phyloP scores from a whole-genome alignment of 202 grass and related monocot species.

The Elaeis oleifera region DNA sequence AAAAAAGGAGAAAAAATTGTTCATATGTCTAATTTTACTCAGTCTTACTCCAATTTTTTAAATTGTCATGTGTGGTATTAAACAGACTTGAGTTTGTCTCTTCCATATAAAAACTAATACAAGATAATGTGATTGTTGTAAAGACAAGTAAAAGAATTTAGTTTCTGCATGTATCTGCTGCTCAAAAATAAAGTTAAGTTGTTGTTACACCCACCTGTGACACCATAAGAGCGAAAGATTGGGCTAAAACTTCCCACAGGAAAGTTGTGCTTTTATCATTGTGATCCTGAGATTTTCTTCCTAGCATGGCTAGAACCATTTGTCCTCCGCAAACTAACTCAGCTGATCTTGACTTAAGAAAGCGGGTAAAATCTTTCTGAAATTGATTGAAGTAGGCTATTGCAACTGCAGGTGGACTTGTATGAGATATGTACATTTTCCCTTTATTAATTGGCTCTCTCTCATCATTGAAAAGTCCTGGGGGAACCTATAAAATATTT shows the following conservation, averaged over 20 bases:
- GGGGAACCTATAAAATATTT: slow-evolving; percentile 39
- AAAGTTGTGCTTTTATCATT: slow-evolving; percentile 43
- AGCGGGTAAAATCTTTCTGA: slow-evolving; percentile 68
- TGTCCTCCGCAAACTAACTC: slow-evolving; percentile 54
- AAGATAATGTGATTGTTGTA: too few species aligned
- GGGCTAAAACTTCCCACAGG: slow-evolving; percentile 78
- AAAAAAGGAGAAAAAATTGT: too few species aligned
- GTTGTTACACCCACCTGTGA: slow-evolving; percentile 32
- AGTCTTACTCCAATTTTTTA: too few species aligned
- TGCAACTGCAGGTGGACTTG: slow-evolving; percentile 44
- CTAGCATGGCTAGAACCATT: slow-evolving; percentile 84
- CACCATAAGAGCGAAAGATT: slow-evolving; percentile 62
- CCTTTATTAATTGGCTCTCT: slow-evolving; percentile 58
- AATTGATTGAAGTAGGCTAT: slow-evolving; percentile 68
- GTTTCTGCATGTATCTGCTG: too few species aligned
- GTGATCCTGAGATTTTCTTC: slow-evolving; percentile 39
- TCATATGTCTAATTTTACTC: too few species aligned
- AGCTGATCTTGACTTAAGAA: slow-evolving; percentile 67
- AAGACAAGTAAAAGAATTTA: too few species aligned
- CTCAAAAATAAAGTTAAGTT: neutral
- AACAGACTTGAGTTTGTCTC: too few species aligned
- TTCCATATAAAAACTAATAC: too few species aligned
- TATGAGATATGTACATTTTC: slow-evolving; percentile 78
- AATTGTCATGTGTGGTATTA: too few species aligned
- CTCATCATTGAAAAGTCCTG: slow-evolving; percentile 36